Percentiles rank a stretch among this genome's conserved stretches.
phyloP scores from a whole-genome alignment of 1,139 yeast genomes.

The Debaryomycetaceae sp. region DNA sequence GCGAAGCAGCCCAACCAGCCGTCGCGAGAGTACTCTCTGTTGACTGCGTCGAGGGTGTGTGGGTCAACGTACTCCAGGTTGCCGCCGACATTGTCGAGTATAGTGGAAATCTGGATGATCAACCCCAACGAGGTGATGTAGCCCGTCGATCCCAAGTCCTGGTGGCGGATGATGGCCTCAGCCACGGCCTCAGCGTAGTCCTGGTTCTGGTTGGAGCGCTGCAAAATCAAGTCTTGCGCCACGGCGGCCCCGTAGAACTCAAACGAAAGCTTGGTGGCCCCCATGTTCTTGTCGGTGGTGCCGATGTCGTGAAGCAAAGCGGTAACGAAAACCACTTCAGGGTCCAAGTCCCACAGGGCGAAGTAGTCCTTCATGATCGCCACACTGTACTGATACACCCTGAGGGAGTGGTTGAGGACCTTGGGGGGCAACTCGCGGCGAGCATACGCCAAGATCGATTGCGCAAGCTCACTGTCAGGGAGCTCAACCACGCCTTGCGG shows the following conservation, averaged over 20 bases:
- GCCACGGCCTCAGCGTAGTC: conserved; percentile 36
- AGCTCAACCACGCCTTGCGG: conserved; percentile 18
- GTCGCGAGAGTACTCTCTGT: conserved; percentile 23
- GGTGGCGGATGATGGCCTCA: conserved; percentile 37
- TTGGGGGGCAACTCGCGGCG: conserved; percentile 19
- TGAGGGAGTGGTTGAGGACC: conserved; percentile 29
- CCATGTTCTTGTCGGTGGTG: conserved; percentile 32
- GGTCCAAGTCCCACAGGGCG: conserved; percentile 30
- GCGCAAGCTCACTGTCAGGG: conserved; percentile 20
- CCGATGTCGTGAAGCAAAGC: conserved; percentile 35
- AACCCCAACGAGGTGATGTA: conserved; percentile 34
- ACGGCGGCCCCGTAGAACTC: conserved; percentile 35
- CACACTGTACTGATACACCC: conserved; percentile 29
- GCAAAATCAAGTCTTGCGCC: conserved; percentile 25
- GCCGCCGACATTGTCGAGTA: conserved; percentile 35
- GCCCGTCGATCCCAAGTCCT: conserved; percentile 33
- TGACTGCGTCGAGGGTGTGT: conserved; percentile 27
- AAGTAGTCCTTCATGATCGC: conserved; percentile 36
- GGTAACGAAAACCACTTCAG: conserved; percentile 28
- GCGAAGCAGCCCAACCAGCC: conserved; percentile 37
- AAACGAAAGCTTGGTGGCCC: conserved; percentile 33
- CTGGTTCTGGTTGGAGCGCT: conserved; percentile 19
- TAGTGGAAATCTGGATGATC: conserved; percentile 32
- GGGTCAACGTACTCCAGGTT: conserved; percentile 27
- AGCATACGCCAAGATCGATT: conserved; percentile 22